These are phyloP conservation scores for Brassica cretica DNA, from an alignment of 345 rosid species.

Conservation along the genomic window DNA sequence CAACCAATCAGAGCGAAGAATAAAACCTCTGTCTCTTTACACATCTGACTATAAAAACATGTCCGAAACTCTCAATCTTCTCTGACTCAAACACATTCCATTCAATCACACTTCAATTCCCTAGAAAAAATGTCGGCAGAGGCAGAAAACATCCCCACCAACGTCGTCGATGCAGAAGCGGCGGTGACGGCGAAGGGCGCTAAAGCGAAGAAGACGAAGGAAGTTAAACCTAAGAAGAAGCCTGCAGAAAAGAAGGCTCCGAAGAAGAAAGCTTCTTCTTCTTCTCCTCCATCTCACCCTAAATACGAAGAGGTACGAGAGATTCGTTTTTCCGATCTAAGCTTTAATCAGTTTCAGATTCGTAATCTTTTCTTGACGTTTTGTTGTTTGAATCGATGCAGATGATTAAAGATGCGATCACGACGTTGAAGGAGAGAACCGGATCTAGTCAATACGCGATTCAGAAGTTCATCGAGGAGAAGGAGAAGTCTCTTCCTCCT, in stretches of 20 bases:
- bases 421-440: constrained; percentile 69
- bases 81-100: constrained; percentile 18
- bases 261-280: constrained; percentile 45
- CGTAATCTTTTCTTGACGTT: no score
- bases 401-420: constrained; percentile 81
- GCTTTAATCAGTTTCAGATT: not conserved
- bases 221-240: constrained; percentile 45
- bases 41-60: not conserved
- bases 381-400: no score
- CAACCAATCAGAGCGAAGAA: not conserved
- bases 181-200: constrained; percentile 34
- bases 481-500: constrained; percentile 64
- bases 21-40: not conserved
- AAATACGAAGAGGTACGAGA: constrained; percentile 58
- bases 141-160: constrained; percentile 26
- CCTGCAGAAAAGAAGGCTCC: constrained; percentile 33
- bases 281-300: constrained; percentile 56
- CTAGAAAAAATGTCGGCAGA: constrained; percentile 30
- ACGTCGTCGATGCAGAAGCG: constrained; percentile 50
- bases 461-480: constrained; percentile 76
- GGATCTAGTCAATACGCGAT: constrained; percentile 94
- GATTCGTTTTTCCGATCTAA: constrained; percentile 1
- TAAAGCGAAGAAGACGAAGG: constrained; percentile 53
- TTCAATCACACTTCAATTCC: no score
- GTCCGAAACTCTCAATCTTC: not conserved